Base-by-base conservation (phyloP, 768 basidiomycete species). In the Mycena latifolia region DNA sequence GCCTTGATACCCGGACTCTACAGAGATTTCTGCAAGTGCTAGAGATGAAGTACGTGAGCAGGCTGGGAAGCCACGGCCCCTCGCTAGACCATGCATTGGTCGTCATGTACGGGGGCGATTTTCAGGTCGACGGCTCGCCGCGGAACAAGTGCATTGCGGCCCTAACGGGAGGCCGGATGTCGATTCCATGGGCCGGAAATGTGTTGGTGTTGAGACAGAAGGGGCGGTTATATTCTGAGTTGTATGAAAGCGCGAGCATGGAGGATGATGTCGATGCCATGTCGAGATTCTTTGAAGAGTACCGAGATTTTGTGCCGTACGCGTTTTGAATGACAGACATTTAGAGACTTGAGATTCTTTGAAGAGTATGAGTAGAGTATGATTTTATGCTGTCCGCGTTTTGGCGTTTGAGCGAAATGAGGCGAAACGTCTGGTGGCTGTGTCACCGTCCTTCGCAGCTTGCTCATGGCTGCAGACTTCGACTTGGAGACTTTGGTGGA, bases 401-500 rank as follows among this genome's bases (percentile, higher is more conserved):
- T n/a, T n/a, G n/a, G n/a, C n/a, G n/a, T n/a, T n/a, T n/a, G n/a
- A n/a, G n/a, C n/a, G n/a, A n/a, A n/a, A n/a, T n/a, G n/a, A n/a
- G n/a, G n/a, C n/a, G n/a, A n/a, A n/a, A n/a, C n/a, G n/a, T n/a
- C n/a, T n/a, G n/a, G n/a, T n/a, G n/a, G n/a, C n/a, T n/a, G n/a
- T n/a, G n/a, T n/a, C n/a, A n/a, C n/a, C n/a, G n/a, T n/a, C n/a
- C n/a, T n/a, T n/a, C n/a, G n/a, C n/a, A n/a, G n/a, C n/a, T n/a
- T n/a, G n/a, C n/a, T 11, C 45, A 46, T 58, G 60, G 50, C 60
- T 0, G 71, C 72, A 55, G 77, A 80, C 61, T 85, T 89, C 67
- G 88, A 90, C 72, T 77, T 91, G 29, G 89, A 91, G 72, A 80
- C 81, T 24, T 81, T 91, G 2, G 84, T 88, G 20, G 78, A 88